A percentile compares a stretch with the other conserved stretches of the same genome.
Evolutionary conservation across 148 eudicot species (phyloP).

Genomic region (Hydrangea macrophylla): DNA sequence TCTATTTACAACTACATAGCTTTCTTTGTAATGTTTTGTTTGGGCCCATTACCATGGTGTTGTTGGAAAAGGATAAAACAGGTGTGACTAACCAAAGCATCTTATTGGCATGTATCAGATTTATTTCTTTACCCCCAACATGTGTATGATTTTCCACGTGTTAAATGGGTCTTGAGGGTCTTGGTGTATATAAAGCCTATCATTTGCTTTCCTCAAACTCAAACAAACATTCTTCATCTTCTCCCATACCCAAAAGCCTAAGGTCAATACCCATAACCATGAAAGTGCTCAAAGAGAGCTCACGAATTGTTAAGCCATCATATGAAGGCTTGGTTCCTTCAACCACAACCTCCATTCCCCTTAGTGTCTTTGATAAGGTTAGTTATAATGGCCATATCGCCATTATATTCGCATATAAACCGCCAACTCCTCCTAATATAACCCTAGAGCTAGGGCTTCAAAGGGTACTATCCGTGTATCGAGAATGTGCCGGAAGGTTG

Average conservation of each 20-base stretch:
- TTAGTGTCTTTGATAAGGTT: slow-evolving; percentile 42
- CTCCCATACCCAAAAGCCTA: background rate
- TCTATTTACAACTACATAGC: too few species aligned
- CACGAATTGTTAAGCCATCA: slow-evolving; percentile 34
- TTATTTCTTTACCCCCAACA: too few species aligned
- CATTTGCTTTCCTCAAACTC: background rate
- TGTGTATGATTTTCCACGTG: too few species aligned
- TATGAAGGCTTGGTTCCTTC: slow-evolving; percentile 25
- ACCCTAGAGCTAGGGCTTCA: slow-evolving; percentile 33
- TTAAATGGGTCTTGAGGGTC: slow-evolving; percentile 4
- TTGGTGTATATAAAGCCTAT: slow-evolving; percentile 11
- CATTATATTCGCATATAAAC: slow-evolving; percentile 38
- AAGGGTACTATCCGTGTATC: slow-evolving; percentile 30
- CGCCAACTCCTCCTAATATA: slow-evolving; percentile 36
- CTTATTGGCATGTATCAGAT: too few species aligned
- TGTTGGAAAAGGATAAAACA: too few species aligned
- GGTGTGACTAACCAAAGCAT: too few species aligned
- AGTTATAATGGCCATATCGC: slow-evolving; percentile 32
- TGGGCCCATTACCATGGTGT: too few species aligned
- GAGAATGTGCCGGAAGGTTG: slow-evolving; percentile 38
- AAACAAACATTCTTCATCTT: background rate
- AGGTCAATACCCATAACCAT: slow-evolving; percentile 18
- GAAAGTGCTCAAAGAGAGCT: slow-evolving; percentile 34
- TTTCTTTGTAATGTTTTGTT: too few species aligned
- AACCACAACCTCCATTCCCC: slow-evolving; percentile 18